Evolutionary conservation across 306 rosid species (phyloP), one percentile per base, ranked within the genome.

Genomic region (Prunus salicina): DNA sequence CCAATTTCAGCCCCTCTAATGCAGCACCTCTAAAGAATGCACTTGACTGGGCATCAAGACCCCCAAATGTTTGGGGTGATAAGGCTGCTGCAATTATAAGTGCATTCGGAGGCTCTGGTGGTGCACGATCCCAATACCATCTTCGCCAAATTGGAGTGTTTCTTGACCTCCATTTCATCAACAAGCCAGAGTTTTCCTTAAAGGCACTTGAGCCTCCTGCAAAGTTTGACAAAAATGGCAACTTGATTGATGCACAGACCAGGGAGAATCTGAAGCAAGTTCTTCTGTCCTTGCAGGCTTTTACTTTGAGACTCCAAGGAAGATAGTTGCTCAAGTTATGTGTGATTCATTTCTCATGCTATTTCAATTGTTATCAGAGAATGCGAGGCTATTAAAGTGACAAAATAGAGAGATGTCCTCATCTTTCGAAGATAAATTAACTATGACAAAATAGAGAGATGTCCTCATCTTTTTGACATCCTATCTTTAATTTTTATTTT

Each of bases 161-260:
- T 53, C 65, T 94, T 5, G 97, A 94, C 68, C 88, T 94, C 70
- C 98, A 91, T 87, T 94, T 94, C 89, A 91, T 94, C 75, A 91
- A 94, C 76, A 94, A 91, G 71, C 98, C 98, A 0, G 97, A 94
- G 84, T 86, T 90, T 66, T 87, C 82, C 84, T 41, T 91, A 50
- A 67, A 67, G 84, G 98, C 85, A 1, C 79, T 83, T 61, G 86
- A 90, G 51, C 89, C 91, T 57, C 95, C 97, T 0, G 72, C 79
- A 28, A 91, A 91, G 91, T 94, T 94, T 50, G 89, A 87, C 64
- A 1, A 5, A 11, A 85, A 86, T 11, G 94, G 96, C 5, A 89
- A 94, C 68, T 78, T 91, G 77, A 85, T 89, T 47, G 97, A 90
- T 75, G 84, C 57, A 73, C 76, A 77, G 1, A 51, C 30, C 64